A percentile compares a stretch with the other conserved stretches of the same genome.
These are phyloP conservation scores for Verruconis gallopava DNA, from an alignment of 2,329 filamentous ascomycete genomes.

Conservation along the genomic window DNA sequence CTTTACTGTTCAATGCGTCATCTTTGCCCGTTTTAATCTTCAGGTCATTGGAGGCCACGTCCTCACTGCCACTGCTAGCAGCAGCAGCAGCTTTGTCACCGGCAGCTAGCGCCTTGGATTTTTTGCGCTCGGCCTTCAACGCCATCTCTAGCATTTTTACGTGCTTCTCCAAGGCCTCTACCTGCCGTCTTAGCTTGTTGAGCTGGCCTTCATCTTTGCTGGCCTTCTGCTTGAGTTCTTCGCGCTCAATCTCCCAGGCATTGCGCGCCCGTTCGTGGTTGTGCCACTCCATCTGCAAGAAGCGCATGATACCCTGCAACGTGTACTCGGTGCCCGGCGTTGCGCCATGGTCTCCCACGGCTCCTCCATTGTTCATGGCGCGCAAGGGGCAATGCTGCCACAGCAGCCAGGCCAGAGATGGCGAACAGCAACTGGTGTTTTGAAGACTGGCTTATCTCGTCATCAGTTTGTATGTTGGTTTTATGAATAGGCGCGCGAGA, in stretches of 20 bases:
- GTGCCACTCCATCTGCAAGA: slow-evolving; percentile 98
- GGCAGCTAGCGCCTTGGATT: slow-evolving; percentile 43
- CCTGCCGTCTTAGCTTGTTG: slow-evolving; percentile 73
- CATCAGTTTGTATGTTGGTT: too few species aligned
- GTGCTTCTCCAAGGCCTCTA: slow-evolving; percentile 82
- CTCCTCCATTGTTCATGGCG: slow-evolving; percentile 45
- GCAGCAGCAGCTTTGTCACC: slow-evolving; percentile 38
- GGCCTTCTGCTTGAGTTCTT: slow-evolving; percentile 97
- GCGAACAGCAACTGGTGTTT: too few species aligned
- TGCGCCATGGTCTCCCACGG: slow-evolving; percentile 33
- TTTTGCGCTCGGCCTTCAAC: slow-evolving; percentile 66
- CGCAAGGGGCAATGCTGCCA: too few species aligned
- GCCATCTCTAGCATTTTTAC: slow-evolving; percentile 81
- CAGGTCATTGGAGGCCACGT: slow-evolving; percentile 18
- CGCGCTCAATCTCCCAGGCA: slow-evolving; percentile 96
- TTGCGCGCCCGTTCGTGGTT: slow-evolving; percentile 95
- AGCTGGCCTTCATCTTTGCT: slow-evolving; percentile 84
- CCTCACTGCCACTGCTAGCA: slow-evolving; percentile 23
- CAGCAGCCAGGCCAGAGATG: too few species aligned
- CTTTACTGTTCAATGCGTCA: too few species aligned
- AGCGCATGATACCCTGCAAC: slow-evolving; percentile 88
- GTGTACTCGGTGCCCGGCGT: slow-evolving; percentile 58
- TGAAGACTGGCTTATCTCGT: too few species aligned
- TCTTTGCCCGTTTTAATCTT: background rate
- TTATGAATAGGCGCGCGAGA: too few species aligned